These are phyloP conservation scores for Entomortierella parvispora DNA, from an alignment of 192 early-diverging fungal genomes.

Conservation along the genomic window DNA sequence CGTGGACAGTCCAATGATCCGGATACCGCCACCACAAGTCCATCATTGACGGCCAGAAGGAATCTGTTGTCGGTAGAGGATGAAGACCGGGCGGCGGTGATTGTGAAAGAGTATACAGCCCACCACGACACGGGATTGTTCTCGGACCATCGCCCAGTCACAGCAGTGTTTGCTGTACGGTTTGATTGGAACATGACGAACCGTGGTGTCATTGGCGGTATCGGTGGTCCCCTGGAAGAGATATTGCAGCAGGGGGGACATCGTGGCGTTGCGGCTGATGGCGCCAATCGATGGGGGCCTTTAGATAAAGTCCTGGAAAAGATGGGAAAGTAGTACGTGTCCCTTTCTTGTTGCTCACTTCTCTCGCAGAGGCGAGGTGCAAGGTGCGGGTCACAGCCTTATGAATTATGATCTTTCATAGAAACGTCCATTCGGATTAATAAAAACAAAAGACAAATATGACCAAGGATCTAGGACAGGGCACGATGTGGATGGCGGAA, in stretches of 20 bases:
- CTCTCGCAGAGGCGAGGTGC: too few relatives aligned
- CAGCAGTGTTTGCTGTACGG: conserved; percentile 58
- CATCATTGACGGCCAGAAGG: background rate
- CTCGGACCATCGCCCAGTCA: conserved; percentile 63
- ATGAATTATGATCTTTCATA: too few relatives aligned
- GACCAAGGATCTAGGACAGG: too few relatives aligned
- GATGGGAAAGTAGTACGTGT: conserved; percentile 4
- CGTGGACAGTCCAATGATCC: conserved; percentile 7
- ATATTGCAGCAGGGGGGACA: background rate
- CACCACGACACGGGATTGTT: conserved; percentile 55
- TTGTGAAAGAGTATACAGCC: conserved; percentile 45
- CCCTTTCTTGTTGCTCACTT: too few relatives aligned
- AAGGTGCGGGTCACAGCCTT: too few relatives aligned
- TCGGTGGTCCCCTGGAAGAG: background rate
- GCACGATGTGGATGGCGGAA: too few relatives aligned
- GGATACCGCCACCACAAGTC: background rate
- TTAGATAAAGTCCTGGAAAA: conserved; percentile 32
- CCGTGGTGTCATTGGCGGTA: conserved; percentile 13
- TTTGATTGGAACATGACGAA: conserved; percentile 57
- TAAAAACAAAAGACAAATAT: too few relatives aligned
- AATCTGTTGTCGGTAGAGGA: conserved; percentile 26
- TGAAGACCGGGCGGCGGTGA: conserved; percentile 29
- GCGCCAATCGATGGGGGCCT: conserved; percentile 23
- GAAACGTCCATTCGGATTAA: too few relatives aligned
- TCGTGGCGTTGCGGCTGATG: too few relatives aligned